Conservation (phyloP, 108 stramenopile genomes). For the Seminavis robusta region DNA sequence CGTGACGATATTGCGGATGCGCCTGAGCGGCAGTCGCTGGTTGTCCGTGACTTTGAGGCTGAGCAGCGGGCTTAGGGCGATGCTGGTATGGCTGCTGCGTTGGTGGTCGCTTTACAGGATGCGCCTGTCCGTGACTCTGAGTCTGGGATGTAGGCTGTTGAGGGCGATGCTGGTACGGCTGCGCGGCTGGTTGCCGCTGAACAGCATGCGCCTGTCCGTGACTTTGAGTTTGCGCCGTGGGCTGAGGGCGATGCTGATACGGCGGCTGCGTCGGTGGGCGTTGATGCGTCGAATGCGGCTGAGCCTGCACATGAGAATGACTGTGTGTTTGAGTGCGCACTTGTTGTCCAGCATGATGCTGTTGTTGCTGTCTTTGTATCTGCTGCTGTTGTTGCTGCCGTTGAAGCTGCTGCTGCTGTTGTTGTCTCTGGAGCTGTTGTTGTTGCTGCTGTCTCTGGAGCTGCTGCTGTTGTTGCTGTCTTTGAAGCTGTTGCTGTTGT, state of each 20-base stretch:
- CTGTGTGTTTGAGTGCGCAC: background rate
- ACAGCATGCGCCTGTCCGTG: background rate
- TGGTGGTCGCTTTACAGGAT: background rate
- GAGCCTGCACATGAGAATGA: background rate
- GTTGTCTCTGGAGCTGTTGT: constrained; percentile 16
- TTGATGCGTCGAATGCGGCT: background rate
- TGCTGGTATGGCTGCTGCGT: background rate
- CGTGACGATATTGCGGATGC: background rate
- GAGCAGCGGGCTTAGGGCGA: too few species aligned
- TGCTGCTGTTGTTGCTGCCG: background rate
- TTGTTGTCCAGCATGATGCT: too few species aligned
- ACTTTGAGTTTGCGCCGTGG: background rate
- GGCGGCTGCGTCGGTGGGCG: constrained; percentile 1
- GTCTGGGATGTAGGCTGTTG: constrained; percentile 4
- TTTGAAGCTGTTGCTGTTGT: constrained; percentile 3
- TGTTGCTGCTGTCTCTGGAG: constrained; percentile 18
- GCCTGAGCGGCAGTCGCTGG: too few species aligned
- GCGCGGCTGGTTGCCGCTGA: constrained; percentile 1
- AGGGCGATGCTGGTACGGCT: background rate
- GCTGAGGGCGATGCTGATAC: background rate
- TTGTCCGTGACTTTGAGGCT: too few species aligned
- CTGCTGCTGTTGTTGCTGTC: constrained; percentile 17
- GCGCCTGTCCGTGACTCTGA: background rate
- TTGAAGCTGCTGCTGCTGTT: constrained; percentile 22
- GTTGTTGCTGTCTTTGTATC: background rate